These are phyloP conservation scores for Phytophthora tubulina DNA, from an alignment of 352 stramenopile genomes.

Conservation along the genomic window DNA sequence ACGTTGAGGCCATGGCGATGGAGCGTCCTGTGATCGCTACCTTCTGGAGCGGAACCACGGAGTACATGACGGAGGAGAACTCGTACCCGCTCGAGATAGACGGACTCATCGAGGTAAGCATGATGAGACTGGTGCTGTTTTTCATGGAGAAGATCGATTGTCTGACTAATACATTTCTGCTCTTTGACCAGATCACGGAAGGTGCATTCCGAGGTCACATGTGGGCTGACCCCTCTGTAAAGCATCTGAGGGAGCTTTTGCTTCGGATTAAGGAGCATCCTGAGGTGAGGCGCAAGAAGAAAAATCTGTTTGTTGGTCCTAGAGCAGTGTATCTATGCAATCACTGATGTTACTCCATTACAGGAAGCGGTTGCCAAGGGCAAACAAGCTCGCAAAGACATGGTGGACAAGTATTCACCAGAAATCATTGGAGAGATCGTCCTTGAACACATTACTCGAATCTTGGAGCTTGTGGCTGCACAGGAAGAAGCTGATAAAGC, in stretches of 20 bases:
- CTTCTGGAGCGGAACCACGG: constrained; percentile 92
- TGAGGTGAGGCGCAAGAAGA: constrained; percentile 42
- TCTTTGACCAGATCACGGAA: constrained; percentile 66
- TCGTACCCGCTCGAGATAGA: constrained; percentile 86
- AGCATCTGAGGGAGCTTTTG: constrained; percentile 78
- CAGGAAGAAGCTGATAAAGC: constrained; percentile 25
- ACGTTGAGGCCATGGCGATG: constrained; percentile 96
- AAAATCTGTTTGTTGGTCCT: not conserved
- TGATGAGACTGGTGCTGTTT: not conserved
- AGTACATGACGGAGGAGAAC: constrained; percentile 91
- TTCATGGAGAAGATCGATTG: not conserved
- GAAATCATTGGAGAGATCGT: constrained; percentile 77
- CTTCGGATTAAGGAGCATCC: constrained; percentile 63
- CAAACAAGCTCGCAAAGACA: constrained; percentile 73
- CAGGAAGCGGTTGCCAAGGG: constrained; percentile 78
- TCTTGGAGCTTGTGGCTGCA: constrained; percentile 54
- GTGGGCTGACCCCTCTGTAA: constrained; percentile 88
- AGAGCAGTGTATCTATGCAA: not conserved
- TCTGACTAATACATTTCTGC: constrained; percentile 1
- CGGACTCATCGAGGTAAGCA: constrained; percentile 74
- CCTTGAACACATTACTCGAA: constrained; percentile 69
- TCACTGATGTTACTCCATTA: not conserved
- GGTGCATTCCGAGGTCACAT: constrained; percentile 82
- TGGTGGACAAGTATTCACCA: constrained; percentile 87
- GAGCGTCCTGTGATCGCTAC: constrained; percentile 91